Base-by-base conservation (phyloP, 116 monocot species). In the Dioscorea cayenensis region DNA sequence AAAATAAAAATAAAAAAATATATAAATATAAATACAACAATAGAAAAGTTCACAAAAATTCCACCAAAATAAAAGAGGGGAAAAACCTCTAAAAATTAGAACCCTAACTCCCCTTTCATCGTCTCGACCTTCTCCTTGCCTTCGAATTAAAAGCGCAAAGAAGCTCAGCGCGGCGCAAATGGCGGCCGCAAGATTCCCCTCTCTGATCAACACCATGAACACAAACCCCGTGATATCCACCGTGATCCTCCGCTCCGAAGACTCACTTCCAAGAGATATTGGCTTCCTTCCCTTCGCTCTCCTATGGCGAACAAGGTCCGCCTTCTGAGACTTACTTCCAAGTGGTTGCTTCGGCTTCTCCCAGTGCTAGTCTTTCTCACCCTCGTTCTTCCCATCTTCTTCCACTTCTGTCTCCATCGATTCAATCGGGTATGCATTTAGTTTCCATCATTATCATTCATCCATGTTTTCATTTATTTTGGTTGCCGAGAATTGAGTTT, bases 351-450 rank as follows among this genome's bases (percentile, higher is more conserved):
- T 66, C 78, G 71, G 5, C 75, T 89, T 20, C 76, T 89, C 49
- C 51, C 72, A 36, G 37, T 89, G 67, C 50, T 95, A 68, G 72
- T 72, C 25, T n/a, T 84, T 65, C 71, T 95, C 69, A 85, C 92
- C 49, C 63, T 92, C 64, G 4, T 76, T 58, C 87, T 86, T 28
- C 87, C 90, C 25, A 48, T 92, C 81, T 87, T 92, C 86, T 85
- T 95, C 75, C 92, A 95, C 77, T 77, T 92, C 84, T 83, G 90
- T 77, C 85, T 95, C 72, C 85, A 76, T 51, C 74, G 82, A 25
- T 66, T 92, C 76, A 71, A 89, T 36, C 83, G 84, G 82, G 95
- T 85, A 18, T 55, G 62, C 23, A 2, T 20, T 62, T 7, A 2
- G 22, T 6, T 25, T 25, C 25, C n/a, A 55, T n/a, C 17, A 2